Evolutionary conservation across 164 flowering plant species (phyloP).

Genomic region (Macadamia integrifolia): DNA sequence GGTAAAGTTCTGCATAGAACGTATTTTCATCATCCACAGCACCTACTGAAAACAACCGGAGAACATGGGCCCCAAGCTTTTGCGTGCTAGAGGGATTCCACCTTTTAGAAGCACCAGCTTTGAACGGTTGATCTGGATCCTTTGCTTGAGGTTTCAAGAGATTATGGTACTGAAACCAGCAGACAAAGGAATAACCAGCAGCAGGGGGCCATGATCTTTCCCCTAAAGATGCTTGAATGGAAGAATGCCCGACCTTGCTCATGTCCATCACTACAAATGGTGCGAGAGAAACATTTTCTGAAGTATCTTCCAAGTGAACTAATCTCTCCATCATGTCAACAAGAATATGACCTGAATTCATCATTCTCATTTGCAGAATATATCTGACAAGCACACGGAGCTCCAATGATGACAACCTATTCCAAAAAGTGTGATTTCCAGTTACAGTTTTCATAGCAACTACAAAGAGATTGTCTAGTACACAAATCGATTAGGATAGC

Average conservation of each 20-base stretch:
- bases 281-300: slow-evolving; percentile 78
- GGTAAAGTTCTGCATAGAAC: slow-evolving; percentile 81
- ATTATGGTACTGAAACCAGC: slow-evolving; percentile 91
- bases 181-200: slow-evolving; percentile 98
- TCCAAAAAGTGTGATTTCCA: slow-evolving; percentile 16
- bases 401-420: slow-evolving; percentile 86
- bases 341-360: slow-evolving; percentile 63
- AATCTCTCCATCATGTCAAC: slow-evolving; percentile 90
- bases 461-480: too few relatives aligned
- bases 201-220: slow-evolving; percentile 99
- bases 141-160: slow-evolving; percentile 53
- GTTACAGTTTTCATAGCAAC: neutral
- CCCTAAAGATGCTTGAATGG: slow-evolving; percentile 90
- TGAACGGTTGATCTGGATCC: slow-evolving; percentile 49
- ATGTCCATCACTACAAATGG: slow-evolving; percentile 94
- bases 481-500: too few relatives aligned
- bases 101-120: slow-evolving; percentile 40
- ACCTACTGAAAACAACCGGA: slow-evolving; percentile 89
- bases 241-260: slow-evolving; percentile 92
- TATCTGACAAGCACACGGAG: slow-evolving; percentile 75
- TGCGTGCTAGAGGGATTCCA: slow-evolving; percentile 26
- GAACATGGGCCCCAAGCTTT: slow-evolving; percentile 37
- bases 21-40: slow-evolving; percentile 53
- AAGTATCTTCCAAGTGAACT: slow-evolving; percentile 63
- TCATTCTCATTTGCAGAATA: slow-evolving; percentile 68